Conservation (phyloP, 1,139 yeast genomes). For the Tardiomyces depauwii region DNA sequence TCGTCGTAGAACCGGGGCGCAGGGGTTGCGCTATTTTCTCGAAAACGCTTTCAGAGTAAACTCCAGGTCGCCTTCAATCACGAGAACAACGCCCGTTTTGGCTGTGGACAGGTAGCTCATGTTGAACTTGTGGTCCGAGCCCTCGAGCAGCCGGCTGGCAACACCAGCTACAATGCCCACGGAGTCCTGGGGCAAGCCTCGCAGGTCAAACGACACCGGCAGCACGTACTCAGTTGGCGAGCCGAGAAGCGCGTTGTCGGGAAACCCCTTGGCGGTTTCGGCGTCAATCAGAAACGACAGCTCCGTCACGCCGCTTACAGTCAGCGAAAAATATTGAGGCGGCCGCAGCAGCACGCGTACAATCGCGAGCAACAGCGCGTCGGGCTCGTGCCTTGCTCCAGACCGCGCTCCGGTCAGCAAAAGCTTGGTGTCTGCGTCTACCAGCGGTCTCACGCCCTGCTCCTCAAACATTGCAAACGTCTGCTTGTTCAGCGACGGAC, state of each 20-base stretch:
- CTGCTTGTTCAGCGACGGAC: slow-evolving; percentile 19
- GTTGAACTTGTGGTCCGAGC: slow-evolving; percentile 23
- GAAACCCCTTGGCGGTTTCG: slow-evolving; percentile 23
- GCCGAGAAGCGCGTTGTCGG: slow-evolving; percentile 37
- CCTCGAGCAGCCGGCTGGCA: slow-evolving; percentile 37
- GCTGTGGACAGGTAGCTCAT: slow-evolving; percentile 58
- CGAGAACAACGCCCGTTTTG: slow-evolving; percentile 46
- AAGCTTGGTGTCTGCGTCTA: slow-evolving; percentile 33
- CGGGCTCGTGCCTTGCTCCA: slow-evolving; percentile 13
- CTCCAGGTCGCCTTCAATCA: slow-evolving; percentile 42
- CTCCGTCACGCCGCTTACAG: slow-evolving; percentile 42
- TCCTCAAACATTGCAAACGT: slow-evolving; percentile 35
- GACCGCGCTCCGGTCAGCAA: slow-evolving; percentile 52
- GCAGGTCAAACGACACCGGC: slow-evolving; percentile 48
- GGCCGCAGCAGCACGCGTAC: slow-evolving; percentile 27
- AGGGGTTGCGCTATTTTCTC: too few species aligned
- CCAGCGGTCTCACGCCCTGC: slow-evolving; percentile 35
- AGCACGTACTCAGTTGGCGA: slow-evolving; percentile 44
- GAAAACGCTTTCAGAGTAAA: slow-evolving; percentile 4
- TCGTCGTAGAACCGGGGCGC: too few species aligned
- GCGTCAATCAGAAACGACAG: slow-evolving; percentile 40
- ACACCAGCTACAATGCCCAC: slow-evolving; percentile 63
- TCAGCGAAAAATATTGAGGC: slow-evolving; percentile 44
- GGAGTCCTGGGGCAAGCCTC: slow-evolving; percentile 45
- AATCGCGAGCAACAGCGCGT: slow-evolving; percentile 15